These are phyloP conservation scores for Nissolia schottii DNA, from an alignment of 306 rosid species.

Conservation along the genomic window DNA sequence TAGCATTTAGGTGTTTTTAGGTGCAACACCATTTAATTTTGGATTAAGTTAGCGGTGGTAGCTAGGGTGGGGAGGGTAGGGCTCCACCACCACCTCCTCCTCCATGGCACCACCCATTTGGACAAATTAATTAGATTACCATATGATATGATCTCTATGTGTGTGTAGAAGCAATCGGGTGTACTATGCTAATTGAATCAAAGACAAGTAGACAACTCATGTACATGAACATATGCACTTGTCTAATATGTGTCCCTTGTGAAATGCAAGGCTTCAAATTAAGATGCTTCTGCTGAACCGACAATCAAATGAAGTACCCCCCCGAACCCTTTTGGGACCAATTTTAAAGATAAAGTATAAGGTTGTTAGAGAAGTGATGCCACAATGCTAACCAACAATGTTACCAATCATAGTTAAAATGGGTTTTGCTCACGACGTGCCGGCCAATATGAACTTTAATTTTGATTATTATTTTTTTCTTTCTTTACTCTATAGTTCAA, in stretches of 20 bases:
- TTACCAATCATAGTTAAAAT: not conserved
- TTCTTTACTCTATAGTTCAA: not conserved
- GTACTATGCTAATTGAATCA: not conserved
- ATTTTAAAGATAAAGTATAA: not conserved
- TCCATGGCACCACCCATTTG: not conserved
- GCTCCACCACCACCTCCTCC: slow-evolving; percentile 14
- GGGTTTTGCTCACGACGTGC: slow-evolving; percentile 7
- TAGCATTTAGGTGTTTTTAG: slow-evolving; percentile 22
- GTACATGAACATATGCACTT: slow-evolving; percentile 24
- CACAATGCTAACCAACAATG: slow-evolving; percentile 21
- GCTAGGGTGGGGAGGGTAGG: not conserved
- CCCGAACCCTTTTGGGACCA: not conserved
- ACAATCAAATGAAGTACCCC: slow-evolving; percentile 36
- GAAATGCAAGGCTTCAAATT: slow-evolving; percentile 4
- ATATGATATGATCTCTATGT: not conserved
- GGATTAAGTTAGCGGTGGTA: not conserved
- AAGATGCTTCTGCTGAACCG: slow-evolving; percentile 30
- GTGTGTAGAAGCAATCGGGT: not conserved
- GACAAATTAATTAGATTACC: too few species aligned
- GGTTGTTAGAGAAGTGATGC: not conserved
- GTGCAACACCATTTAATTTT: slow-evolving; percentile 1
- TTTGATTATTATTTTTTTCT: not conserved
- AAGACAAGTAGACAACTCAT: slow-evolving; percentile 12
- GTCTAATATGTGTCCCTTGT: slow-evolving; percentile 19
- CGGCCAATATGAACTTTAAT: not conserved